A percentile compares a stretch with the other conserved stretches of the same genome.
Conservation (phyloP, 2,329 filamentous ascomycete genomes). For the Metarhizium sp. region DNA sequence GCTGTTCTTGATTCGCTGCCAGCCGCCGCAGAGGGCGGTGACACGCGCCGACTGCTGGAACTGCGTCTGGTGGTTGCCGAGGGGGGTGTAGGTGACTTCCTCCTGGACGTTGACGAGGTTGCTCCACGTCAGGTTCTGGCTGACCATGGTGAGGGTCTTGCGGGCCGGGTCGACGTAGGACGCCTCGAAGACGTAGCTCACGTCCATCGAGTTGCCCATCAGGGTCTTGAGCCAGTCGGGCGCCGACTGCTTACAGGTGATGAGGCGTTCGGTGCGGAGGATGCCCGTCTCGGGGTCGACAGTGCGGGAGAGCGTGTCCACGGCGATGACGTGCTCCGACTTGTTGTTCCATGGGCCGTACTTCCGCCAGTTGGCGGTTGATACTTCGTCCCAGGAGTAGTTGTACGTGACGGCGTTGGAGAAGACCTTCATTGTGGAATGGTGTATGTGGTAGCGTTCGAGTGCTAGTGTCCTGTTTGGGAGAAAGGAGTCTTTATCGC, state of each 20-base stretch:
- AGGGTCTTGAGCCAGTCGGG: conserved; percentile 75
- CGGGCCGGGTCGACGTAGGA: conserved; percentile 80
- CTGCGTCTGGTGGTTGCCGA: conserved; percentile 51
- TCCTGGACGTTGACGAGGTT: conserved; percentile 89
- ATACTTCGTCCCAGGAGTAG: conserved; percentile 98
- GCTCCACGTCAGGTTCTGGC: conserved; percentile 85
- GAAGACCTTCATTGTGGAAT: conserved; percentile 78
- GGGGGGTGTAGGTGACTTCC: conserved; percentile 76
- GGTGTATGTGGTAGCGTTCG: not conserved
- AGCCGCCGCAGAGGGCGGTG: conserved; percentile 88
- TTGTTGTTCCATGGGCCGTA: conserved; percentile 99
- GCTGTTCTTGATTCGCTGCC: conserved; percentile 93
- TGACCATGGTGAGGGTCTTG: conserved; percentile 93
- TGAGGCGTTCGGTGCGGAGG: conserved; percentile 52
- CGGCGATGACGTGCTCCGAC: conserved; percentile 90
- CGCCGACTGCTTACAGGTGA: conserved; percentile 52
- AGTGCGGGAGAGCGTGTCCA: conserved; percentile 76
- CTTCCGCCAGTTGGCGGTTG: conserved; percentile 95
- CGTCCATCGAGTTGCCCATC: conserved; percentile 64
- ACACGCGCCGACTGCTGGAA: conserved; percentile 89
- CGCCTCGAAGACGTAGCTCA: conserved; percentile 86
- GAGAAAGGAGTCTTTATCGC: not conserved
- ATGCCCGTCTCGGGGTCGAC: conserved; percentile 49
- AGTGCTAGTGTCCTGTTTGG: no score
- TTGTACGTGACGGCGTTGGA: conserved; percentile 82